Conservation (phyloP, 306 rosid species). For the Fagus crenata region DNA sequence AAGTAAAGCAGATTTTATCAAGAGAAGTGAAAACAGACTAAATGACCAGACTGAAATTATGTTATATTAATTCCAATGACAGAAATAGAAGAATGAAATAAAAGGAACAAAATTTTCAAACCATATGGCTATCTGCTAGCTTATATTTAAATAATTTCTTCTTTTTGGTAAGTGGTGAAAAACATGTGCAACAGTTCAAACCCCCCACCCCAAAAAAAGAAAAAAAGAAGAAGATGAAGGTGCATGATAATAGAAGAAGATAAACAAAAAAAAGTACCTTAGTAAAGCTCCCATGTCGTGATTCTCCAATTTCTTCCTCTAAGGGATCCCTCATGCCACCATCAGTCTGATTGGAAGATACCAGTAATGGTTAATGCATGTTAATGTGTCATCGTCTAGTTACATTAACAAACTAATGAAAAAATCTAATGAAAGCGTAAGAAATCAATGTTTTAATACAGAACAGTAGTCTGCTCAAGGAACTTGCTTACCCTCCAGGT, state of each 20-base stretch:
- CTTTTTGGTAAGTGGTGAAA: too few species aligned
- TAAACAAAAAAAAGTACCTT: constrained; percentile 38
- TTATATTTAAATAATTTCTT: too few species aligned
- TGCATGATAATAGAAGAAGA: neutral
- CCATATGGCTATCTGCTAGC: too few species aligned
- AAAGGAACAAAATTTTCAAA: too few species aligned
- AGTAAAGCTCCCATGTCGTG: constrained; percentile 55
- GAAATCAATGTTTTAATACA: neutral
- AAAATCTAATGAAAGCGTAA: neutral
- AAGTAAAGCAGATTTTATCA: neutral
- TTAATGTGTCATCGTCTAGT: neutral
- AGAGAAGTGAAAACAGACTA: too few species aligned
- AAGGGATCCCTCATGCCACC: constrained; percentile 49
- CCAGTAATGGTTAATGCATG: constrained; percentile 1
- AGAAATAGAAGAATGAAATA: neutral
- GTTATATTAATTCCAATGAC: too few species aligned
- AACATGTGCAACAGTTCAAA: neutral
- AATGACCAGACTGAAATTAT: neutral
- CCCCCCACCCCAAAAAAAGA: neutral
- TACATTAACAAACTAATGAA: constrained; percentile 9
- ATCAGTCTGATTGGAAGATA: constrained; percentile 40
- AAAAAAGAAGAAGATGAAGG: neutral
- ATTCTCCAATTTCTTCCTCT: constrained; percentile 32
- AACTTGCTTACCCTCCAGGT: constrained; percentile 53
- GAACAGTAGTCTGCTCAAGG: constrained; percentile 13